A percentile compares a stretch with the other conserved stretches of the same genome.
Evolutionary conservation across 805 yeast species (phyloP).

Genomic region (Ogataea methanolica): DNA sequence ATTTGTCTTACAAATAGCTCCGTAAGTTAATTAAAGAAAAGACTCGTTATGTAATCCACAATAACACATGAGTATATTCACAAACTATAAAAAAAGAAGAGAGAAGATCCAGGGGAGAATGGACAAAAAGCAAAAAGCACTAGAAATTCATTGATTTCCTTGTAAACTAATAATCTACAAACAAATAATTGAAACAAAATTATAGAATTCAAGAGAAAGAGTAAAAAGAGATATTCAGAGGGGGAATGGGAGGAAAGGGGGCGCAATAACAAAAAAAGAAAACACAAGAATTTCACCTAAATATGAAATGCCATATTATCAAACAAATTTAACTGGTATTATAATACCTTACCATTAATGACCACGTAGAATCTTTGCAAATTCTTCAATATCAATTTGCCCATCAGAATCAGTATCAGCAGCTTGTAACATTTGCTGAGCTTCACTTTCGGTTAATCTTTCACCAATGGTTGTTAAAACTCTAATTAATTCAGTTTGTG

Average conservation of each 20-base stretch:
- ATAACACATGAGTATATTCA: too few species aligned
- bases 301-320: neutral
- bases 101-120: neutral
- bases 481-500: constrained; percentile 94
- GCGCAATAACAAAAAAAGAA: too few species aligned
- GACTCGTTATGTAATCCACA: too few species aligned
- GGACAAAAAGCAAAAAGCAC: neutral
- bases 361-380: constrained; percentile 81
- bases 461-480: constrained; percentile 98
- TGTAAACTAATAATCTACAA: neutral
- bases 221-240: too few species aligned
- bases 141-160: neutral
- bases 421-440: constrained; percentile 94
- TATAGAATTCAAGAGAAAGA: too few species aligned
- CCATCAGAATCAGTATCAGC: constrained; percentile 96
- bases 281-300: too few species aligned
- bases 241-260: too few species aligned
- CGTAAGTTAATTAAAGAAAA: too few species aligned
- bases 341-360: constrained; percentile 37
- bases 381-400: constrained; percentile 94
- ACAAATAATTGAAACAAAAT: too few species aligned
- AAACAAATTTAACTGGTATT: neutral
- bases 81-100: too few species aligned
- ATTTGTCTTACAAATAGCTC: too few species aligned
- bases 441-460: constrained; percentile 93